phyloP scores from a whole-genome alignment of 768 basidiomycete species.

The Melanogaster broomeanus region DNA sequence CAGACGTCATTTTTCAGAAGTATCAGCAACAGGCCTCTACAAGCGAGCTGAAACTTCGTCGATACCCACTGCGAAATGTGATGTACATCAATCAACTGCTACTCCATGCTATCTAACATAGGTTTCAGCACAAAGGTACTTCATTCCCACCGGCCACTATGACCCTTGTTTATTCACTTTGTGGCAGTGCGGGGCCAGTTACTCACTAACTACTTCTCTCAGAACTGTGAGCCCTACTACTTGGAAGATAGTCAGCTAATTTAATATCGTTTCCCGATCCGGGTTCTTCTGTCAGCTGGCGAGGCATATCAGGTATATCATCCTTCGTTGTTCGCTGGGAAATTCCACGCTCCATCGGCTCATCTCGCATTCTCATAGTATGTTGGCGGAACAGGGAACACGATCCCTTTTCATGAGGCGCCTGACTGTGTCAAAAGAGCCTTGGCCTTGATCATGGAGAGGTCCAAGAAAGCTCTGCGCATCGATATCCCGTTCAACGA shows the following conservation, averaged over 20 bases:
- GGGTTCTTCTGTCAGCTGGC: slow-evolving; percentile 52
- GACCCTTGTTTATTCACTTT: slow-evolving; percentile 6
- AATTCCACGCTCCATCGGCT: slow-evolving; percentile 1
- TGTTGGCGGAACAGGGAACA: slow-evolving; percentile 74
- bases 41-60: slow-evolving; percentile 60
- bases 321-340: background rate
- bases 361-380: slow-evolving; percentile 50
- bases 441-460: slow-evolving; percentile 56
- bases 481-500: slow-evolving; percentile 62
- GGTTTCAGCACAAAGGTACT: slow-evolving; percentile 68
- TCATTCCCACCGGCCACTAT: background rate
- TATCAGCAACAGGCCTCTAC: slow-evolving; percentile 68
- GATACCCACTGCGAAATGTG: slow-evolving; percentile 73
- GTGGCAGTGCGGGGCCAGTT: slow-evolving; percentile 63
- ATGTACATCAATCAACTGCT: slow-evolving; percentile 22
- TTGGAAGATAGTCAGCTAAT: background rate
- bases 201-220: slow-evolving; percentile 82
- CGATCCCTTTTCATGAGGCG: slow-evolving; percentile 61
- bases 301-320: slow-evolving; percentile 71
- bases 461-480: slow-evolving; percentile 49
- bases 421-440: slow-evolving; percentile 61
- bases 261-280: slow-evolving; percentile 6
- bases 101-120: slow-evolving; percentile 10
- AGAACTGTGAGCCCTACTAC: slow-evolving; percentile 61
- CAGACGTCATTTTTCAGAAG: slow-evolving; percentile 57